Evolutionary conservation across 257 asterid species (phyloP), one percentile per base, ranked within the genome.

Genomic region (Lithospermum erythrorhizon): DNA sequence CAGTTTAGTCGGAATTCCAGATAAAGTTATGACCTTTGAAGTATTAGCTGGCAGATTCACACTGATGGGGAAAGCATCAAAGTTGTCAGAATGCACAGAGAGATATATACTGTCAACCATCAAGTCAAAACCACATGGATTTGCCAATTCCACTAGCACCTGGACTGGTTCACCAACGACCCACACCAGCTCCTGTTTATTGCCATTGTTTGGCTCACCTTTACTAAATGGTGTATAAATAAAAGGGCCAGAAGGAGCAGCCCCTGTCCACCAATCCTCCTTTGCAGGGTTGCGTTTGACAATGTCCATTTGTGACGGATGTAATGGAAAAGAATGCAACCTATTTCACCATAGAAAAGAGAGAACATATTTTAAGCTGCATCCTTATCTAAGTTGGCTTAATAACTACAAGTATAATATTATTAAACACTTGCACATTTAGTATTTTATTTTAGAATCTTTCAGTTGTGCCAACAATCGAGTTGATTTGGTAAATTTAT

Each of bases 181-280:
- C 99, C 99, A 93, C 48, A 78, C 72, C 64, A 86, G 68, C 72
- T 89, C 99, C 73, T 82, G 96, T 84, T 93, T 89, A 54, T 27
- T 27, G 32, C 32, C 32, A 27, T 70, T 77, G 70, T 59, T 83
- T 63, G 87, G 71, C 70, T 89, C 99, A 64, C 91, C 99, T 76
- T 93, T 93, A 86, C 96, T 89, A 78, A 93, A 93, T 53, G 99
- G 99, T 21, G 99, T 93, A 70, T 93, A 93, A 66, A 93, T 93
- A 78, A 93, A 93, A 59, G 99, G 99, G 52, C 99, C 99, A 6
- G 97, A 78, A 51, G 99, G 97, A 77, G 95, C 97, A 71, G 96
- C 68, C 54, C 99, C 97, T 21, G 84, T 85, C 99, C 99, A 89
- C 99, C 99, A 93, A 78, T 89, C 99, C 71, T 93, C 96, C 80